These are phyloP conservation scores for Eucalyptus microcorys DNA, from an alignment of 345 rosid species.

Conservation along the genomic window DNA sequence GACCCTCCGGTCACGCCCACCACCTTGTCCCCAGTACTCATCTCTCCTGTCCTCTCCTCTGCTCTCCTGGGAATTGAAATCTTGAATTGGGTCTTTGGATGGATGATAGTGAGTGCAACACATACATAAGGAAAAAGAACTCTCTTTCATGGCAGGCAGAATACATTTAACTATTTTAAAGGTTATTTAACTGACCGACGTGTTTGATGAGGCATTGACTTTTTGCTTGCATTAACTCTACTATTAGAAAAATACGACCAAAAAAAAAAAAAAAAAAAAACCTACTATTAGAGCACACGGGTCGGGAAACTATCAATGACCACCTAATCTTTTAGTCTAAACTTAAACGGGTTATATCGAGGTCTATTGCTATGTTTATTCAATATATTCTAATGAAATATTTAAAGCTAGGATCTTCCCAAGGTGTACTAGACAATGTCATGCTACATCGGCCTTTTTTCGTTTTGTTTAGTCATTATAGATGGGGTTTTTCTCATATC, in stretches of 20 bases:
- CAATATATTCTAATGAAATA: background rate
- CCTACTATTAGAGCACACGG: background rate
- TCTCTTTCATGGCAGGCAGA: background rate
- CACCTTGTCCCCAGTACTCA: background rate
- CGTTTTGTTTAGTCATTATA: background rate
- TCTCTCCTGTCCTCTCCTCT: background rate
- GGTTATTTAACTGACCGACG: background rate
- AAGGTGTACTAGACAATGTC: background rate
- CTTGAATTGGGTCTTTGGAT: background rate
- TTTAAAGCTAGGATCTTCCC: background rate
- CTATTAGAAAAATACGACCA: too few species aligned
- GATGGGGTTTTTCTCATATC: background rate
- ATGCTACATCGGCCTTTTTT: background rate
- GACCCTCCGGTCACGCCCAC: slow-evolving; percentile 19
- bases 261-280: too few species aligned
- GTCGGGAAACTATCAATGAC: background rate
- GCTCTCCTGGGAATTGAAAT: background rate
- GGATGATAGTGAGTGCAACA: background rate
- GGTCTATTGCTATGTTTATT: too few species aligned
- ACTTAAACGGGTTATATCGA: too few species aligned
- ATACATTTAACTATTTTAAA: too few species aligned
- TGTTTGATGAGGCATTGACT: background rate
- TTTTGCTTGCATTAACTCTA: background rate
- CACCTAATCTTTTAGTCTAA: background rate
- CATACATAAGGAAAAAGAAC: background rate